phyloP scores from a whole-genome alignment of 2,329 filamentous ascomycete genomes.

The Colletotrichum costaricense region DNA sequence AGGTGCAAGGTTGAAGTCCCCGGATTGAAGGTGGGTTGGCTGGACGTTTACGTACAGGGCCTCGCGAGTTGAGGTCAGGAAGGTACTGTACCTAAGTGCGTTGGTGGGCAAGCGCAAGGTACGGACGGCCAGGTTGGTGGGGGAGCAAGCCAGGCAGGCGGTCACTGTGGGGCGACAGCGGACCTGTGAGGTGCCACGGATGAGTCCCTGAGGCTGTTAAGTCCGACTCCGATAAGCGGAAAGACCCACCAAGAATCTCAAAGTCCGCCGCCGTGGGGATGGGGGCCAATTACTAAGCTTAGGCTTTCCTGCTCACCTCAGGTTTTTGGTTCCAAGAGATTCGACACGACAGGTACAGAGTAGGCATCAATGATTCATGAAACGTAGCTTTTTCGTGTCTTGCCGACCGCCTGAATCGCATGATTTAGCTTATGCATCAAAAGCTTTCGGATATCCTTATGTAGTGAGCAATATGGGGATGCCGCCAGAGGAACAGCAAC shows the following conservation, averaged over 20 bases:
- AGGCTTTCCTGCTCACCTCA: neutral
- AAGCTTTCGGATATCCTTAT: neutral
- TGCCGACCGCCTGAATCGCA: neutral
- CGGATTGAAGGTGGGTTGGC: conserved; percentile 6
- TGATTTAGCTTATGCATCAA: neutral
- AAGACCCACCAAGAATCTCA: conserved; percentile 2
- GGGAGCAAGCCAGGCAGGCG: conserved; percentile 7
- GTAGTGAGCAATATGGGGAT: neutral
- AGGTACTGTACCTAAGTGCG: neutral
- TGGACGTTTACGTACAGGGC: conserved; percentile 18
- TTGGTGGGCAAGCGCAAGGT: neutral
- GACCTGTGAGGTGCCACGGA: neutral
- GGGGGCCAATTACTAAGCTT: conserved; percentile 26
- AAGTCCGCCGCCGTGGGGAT: conserved; percentile 16
- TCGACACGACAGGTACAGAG: neutral
- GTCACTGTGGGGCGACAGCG: conserved; percentile 9
- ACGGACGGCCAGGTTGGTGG: conserved; percentile 2
- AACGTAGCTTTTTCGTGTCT: neutral
- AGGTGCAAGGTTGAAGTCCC: neutral
- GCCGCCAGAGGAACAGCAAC: neutral
- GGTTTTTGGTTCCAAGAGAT: conserved; percentile 2
- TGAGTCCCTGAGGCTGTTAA: conserved; percentile 13
- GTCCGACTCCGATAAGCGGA: conserved; percentile 24
- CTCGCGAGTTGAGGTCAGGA: neutral
- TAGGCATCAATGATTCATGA: neutral